Conservation (phyloP, 2,329 filamentous ascomycete genomes). For the Neonectria magnoliae region DNA sequence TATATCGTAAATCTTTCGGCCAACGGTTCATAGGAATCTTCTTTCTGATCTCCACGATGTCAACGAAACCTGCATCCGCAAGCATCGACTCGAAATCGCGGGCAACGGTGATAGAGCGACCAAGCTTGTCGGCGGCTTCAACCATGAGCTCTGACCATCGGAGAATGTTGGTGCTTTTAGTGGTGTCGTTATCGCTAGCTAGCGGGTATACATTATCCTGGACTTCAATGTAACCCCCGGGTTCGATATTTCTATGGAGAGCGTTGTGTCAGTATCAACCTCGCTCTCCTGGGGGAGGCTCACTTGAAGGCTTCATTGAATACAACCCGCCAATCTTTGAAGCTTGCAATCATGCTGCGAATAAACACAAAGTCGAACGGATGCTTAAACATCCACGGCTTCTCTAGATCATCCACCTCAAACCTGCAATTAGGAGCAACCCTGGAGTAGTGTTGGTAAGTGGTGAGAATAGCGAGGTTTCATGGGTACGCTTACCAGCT, state of each 20-base stretch:
- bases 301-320: neutral
- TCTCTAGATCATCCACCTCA: neutral
- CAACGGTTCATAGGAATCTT: too few species aligned
- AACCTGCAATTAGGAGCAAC: neutral
- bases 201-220: neutral
- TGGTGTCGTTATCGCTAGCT: neutral
- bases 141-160: neutral
- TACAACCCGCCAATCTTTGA: neutral
- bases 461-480: neutral
- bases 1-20: too few species aligned
- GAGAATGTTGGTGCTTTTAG: neutral
- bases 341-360: conserved; percentile 9
- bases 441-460: neutral
- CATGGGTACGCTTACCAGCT: neutral
- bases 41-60: neutral
- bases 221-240: neutral
- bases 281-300: neutral
- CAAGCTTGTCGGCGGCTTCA: neutral
- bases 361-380: conserved; percentile 1
- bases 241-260: neutral
- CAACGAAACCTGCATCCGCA: neutral
- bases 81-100: neutral
- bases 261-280: neutral
- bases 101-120: neutral
- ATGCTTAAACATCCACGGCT: neutral